These are phyloP conservation scores for Kwoniella heveanensis DNA, from an alignment of 768 basidiomycete genomes.

Conservation along the genomic window DNA sequence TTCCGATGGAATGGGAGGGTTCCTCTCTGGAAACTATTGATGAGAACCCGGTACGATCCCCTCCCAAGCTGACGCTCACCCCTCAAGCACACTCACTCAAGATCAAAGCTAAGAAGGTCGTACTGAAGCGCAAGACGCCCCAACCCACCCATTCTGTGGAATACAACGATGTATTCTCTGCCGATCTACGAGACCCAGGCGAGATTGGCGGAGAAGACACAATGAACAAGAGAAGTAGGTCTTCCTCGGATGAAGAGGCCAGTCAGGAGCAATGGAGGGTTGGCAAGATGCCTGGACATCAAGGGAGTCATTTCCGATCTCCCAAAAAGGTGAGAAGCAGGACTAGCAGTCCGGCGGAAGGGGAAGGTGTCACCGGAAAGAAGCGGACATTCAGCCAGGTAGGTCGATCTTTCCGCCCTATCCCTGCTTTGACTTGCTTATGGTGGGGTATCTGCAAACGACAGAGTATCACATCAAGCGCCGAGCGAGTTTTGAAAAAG, in stretches of 20 bases:
- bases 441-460: too few species aligned
- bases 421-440: too few species aligned
- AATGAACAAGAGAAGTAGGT: not conserved
- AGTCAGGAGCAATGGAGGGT: slow-evolving; percentile 40
- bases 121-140: slow-evolving; percentile 17
- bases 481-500: slow-evolving; percentile 42
- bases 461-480: slow-evolving; percentile 32
- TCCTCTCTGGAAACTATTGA: slow-evolving; percentile 12
- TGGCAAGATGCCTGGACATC: slow-evolving; percentile 41
- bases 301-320: slow-evolving; percentile 34
- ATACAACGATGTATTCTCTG: slow-evolving; percentile 5
- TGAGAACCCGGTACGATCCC: not conserved
- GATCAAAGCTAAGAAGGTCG: slow-evolving; percentile 3
- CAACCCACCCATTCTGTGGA: not conserved
- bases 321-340: slow-evolving; percentile 1
- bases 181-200: not conserved
- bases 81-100: not conserved
- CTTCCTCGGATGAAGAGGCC: slow-evolving; percentile 4
- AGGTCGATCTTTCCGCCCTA: not conserved
- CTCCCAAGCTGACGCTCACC: not conserved
- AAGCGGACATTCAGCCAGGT: not conserved
- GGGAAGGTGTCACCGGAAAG: slow-evolving; percentile 2
- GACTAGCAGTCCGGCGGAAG: not conserved
- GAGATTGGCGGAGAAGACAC: not conserved
- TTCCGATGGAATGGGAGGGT: not conserved